Percentiles rank a stretch among this genome's conserved stretches.
Evolutionary conservation across 2,329 filamentous ascomycete genomes (phyloP).

Genomic region (Fusarium lateritium): DNA sequence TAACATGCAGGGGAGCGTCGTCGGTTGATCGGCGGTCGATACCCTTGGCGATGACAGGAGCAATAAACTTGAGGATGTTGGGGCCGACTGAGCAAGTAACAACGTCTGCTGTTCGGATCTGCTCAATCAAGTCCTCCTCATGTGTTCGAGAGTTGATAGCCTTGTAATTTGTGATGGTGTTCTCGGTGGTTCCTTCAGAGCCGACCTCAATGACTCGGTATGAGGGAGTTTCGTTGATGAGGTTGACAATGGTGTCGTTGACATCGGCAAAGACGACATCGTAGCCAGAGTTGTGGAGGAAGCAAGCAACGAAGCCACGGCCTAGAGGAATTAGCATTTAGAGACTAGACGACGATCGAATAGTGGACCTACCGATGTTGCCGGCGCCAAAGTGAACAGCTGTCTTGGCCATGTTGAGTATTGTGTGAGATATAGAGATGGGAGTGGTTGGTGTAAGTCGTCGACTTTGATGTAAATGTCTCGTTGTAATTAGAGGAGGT

Average conservation of each 20-base stretch:
- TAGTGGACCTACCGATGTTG: constrained; percentile 75
- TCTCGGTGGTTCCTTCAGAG: constrained; percentile 82
- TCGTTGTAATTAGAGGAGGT: constrained; percentile 1
- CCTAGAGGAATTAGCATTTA: constrained; percentile 53
- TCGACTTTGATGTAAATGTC: not conserved
- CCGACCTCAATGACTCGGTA: constrained; percentile 97
- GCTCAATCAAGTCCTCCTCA: constrained; percentile 83
- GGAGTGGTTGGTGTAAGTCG: constrained; percentile 33
- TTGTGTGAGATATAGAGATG: constrained; percentile 25
- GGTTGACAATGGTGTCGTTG: constrained; percentile 84
- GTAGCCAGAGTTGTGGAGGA: constrained; percentile 94
- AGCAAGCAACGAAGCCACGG: constrained; percentile 89
- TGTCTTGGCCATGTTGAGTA: constrained; percentile 67
- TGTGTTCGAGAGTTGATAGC: constrained; percentile 95
- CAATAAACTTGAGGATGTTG: constrained; percentile 96
- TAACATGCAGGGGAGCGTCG: constrained; percentile 83
- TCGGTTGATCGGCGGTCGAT: constrained; percentile 81
- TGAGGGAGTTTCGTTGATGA: constrained; percentile 79
- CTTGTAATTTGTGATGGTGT: constrained; percentile 93
- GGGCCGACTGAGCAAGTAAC: constrained; percentile 98
- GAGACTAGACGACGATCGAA: not conserved
- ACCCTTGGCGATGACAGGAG: constrained; percentile 94
- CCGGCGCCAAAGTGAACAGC: constrained; percentile 89
- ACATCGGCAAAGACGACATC: constrained; percentile 98
- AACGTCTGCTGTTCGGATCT: constrained; percentile 88